Conservation (phyloP, 1,139 yeast genomes). For the Scheffersomyces parashehatae region DNA sequence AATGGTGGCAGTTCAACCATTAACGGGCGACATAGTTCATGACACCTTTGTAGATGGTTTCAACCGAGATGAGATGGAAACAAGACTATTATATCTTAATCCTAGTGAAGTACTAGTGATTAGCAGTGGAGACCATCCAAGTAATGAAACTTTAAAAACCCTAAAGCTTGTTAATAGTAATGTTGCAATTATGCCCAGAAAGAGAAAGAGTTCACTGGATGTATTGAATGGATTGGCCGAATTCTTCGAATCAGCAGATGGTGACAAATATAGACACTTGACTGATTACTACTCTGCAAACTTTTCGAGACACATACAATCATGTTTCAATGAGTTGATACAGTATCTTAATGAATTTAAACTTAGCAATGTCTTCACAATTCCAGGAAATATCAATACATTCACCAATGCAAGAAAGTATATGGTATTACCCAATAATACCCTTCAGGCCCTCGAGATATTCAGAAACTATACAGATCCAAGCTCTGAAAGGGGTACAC, state of each 20-base stretch:
- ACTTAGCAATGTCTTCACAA: slow-evolving; percentile 55
- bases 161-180: slow-evolving; percentile 17
- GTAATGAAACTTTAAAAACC: slow-evolving; percentile 27
- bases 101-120: slow-evolving; percentile 72
- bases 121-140: slow-evolving; percentile 27
- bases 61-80: slow-evolving; percentile 62
- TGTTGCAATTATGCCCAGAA: slow-evolving; percentile 12
- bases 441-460: slow-evolving; percentile 71
- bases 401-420: slow-evolving; percentile 50
- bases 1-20: slow-evolving; percentile 70
- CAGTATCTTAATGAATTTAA: slow-evolving; percentile 63
- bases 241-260: slow-evolving; percentile 13
- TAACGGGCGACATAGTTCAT: slow-evolving; percentile 74
- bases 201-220: slow-evolving; percentile 3
- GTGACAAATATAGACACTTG: slow-evolving; percentile 14
- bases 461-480: slow-evolving; percentile 63
- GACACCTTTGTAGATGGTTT: slow-evolving; percentile 65
- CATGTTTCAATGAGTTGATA: slow-evolving; percentile 50
- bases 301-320: slow-evolving; percentile 25
- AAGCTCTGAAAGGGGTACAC: slow-evolving; percentile 58
- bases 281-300: slow-evolving; percentile 26
- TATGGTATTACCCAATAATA: slow-evolving; percentile 71
- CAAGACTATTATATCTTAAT: slow-evolving; percentile 67
- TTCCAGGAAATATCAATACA: slow-evolving; percentile 49
- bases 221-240: slow-evolving; percentile 16